These are phyloP conservation scores for Adiantum capillusveneris DNA, from an alignment of 75 land plant species.

Conservation along the genomic window DNA sequence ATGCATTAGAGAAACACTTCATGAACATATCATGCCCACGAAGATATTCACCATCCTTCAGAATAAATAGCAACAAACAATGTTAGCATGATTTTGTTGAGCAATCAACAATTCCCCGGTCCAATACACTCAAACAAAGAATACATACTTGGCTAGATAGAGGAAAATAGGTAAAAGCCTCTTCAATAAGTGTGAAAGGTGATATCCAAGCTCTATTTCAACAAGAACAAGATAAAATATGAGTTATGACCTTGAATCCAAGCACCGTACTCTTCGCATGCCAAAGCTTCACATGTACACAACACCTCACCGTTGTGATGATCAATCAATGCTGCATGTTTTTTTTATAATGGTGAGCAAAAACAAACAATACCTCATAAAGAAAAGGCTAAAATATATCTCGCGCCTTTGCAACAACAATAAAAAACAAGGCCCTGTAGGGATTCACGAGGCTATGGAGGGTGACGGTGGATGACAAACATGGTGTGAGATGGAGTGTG, in stretches of 20 bases:
- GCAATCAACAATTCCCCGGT: no score
- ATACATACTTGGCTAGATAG: slow-evolving; percentile 45
- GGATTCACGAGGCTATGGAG: no score
- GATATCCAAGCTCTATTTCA: slow-evolving; percentile 66
- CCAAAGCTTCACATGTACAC: no score
- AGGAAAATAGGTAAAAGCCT: slow-evolving; percentile 54
- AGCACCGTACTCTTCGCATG: no score
- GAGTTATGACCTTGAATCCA: not conserved
- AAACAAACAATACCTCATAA: slow-evolving; percentile 52
- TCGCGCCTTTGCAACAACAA: slow-evolving; percentile 94
- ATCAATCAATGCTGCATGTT: not conserved
- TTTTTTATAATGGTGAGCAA: not conserved
- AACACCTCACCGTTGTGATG: not conserved
- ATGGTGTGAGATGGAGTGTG: no score
- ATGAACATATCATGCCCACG: slow-evolving; percentile 93
- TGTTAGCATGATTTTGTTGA: no score
- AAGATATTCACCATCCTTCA: slow-evolving; percentile 96
- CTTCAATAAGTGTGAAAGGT: slow-evolving; percentile 79
- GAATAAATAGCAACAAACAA: slow-evolving; percentile 1
- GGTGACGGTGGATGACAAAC: no score
- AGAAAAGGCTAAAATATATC: slow-evolving; percentile 93
- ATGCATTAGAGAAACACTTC: slow-evolving; percentile 72
- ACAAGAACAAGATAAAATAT: not conserved
- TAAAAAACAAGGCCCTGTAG: slow-evolving; percentile 91
- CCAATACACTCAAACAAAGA: no score